These are phyloP conservation scores for Spiraea crenata DNA, from an alignment of 331 rosid species.

Conservation along the genomic window DNA sequence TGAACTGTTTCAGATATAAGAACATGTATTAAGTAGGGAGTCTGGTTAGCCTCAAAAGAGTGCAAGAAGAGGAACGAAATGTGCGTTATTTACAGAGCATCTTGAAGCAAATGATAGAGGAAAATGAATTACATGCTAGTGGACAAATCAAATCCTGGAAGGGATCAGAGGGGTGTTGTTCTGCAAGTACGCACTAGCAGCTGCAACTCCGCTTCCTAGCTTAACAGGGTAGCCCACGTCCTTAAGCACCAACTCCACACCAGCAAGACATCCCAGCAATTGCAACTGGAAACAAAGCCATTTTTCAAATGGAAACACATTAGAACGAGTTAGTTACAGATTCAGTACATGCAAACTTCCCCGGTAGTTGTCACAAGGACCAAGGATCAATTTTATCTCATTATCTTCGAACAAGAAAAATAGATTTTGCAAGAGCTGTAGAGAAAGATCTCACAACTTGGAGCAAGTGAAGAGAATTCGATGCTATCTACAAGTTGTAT, in stretches of 20 bases:
- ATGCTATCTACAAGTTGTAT: neutral
- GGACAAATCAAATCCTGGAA: slow-evolving; percentile 60
- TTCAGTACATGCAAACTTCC: neutral
- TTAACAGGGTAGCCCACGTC: slow-evolving; percentile 94
- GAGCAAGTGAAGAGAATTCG: neutral
- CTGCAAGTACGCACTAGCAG: slow-evolving; percentile 82
- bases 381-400: slow-evolving; percentile 4
- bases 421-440: neutral
- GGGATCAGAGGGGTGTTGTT: slow-evolving; percentile 81
- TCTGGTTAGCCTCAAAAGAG: slow-evolving; percentile 45
- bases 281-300: slow-evolving; percentile 61
- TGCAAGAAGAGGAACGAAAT: slow-evolving; percentile 27
- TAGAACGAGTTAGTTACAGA: neutral
- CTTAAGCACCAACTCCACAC: slow-evolving; percentile 95
- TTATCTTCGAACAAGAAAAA: neutral
- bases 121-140: slow-evolving; percentile 29
- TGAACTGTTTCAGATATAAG: neutral
- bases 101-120: slow-evolving; percentile 31
- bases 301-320: neutral
- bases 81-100: slow-evolving; percentile 45
- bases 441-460: neutral
- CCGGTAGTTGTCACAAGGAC: neutral
- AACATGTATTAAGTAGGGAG: slow-evolving; percentile 24
- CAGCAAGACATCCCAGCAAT: slow-evolving; percentile 96
- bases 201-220: slow-evolving; percentile 96